A percentile compares a stretch with the other conserved stretches of the same genome.
Evolutionary conservation across 2,329 filamentous ascomycete species (phyloP).

Genomic region (Plectosphaerella cucumerina): DNA sequence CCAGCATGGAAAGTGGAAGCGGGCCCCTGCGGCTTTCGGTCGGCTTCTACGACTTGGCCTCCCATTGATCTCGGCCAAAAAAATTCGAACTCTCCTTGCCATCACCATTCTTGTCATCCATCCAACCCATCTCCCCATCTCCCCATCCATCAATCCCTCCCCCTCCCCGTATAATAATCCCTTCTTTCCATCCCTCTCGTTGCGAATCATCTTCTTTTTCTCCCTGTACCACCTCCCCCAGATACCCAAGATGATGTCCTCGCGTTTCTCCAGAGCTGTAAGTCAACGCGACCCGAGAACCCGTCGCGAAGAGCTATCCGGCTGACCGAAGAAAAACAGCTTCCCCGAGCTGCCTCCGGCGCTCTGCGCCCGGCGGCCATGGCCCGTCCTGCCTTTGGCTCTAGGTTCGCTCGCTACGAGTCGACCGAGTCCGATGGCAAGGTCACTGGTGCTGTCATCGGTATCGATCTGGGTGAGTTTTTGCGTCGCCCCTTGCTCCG

Average conservation of each 20-base stretch:
- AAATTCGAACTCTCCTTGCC: constrained; percentile 27
- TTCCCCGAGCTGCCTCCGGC: constrained; percentile 71
- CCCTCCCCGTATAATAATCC: constrained; percentile 11
- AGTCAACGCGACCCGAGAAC: constrained; percentile 30
- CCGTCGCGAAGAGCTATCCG: neutral
- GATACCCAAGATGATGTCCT: constrained; percentile 61
- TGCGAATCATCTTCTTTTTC: constrained; percentile 7
- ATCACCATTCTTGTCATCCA: constrained; percentile 11
- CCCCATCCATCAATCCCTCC: constrained; percentile 5
- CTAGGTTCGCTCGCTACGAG: constrained; percentile 74
- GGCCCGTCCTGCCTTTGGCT: constrained; percentile 65
- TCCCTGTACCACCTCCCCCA: constrained; percentile 18
- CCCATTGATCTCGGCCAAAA: constrained; percentile 28
- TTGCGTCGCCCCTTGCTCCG: neutral
- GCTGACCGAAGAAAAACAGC: constrained; percentile 40
- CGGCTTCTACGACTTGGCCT: constrained; percentile 34
- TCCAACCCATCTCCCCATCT: constrained; percentile 4
- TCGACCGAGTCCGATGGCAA: constrained; percentile 67
- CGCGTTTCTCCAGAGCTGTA: constrained; percentile 72
- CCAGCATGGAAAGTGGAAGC: constrained; percentile 1
- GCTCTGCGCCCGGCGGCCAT: constrained; percentile 63
- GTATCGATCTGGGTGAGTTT: constrained; percentile 89
- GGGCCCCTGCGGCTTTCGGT: constrained; percentile 32
- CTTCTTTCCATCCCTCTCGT: constrained; percentile 10
- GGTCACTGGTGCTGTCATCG: constrained; percentile 93